These are phyloP conservation scores for Trichosanthes truncata DNA, from an alignment of 306 rosid genomes.

Conservation along the genomic window DNA sequence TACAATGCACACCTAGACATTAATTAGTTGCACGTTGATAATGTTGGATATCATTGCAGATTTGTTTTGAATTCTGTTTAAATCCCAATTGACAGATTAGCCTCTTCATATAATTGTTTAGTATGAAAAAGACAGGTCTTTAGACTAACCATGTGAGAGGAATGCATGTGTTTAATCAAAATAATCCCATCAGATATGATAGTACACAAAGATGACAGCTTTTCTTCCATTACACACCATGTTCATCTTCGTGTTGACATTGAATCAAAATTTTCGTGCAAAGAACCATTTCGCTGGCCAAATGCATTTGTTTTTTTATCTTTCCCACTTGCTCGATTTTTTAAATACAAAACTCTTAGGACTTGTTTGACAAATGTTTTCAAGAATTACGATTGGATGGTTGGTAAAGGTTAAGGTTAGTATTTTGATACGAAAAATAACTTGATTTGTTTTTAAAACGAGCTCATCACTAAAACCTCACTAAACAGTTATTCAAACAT, in stretches of 20 bases:
- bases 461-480: neutral
- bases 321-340: neutral
- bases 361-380: neutral
- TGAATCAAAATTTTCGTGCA: neutral
- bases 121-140: conserved; percentile 10
- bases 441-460: too few relatives aligned
- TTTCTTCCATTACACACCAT: conserved; percentile 61
- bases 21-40: neutral
- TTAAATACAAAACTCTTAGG: neutral
- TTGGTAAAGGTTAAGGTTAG: too few relatives aligned
- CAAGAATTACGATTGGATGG: neutral
- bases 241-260: conserved; percentile 21
- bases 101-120: neutral
- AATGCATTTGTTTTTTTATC: neutral
- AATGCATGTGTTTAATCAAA: conserved; percentile 12
- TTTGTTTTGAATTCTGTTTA: neutral
- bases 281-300: neutral
- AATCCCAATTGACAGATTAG: conserved; percentile 19
- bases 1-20: neutral
- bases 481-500: neutral
- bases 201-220: conserved; percentile 22
- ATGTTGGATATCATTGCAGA: neutral
- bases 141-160: conserved; percentile 23
- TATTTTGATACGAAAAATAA: too few relatives aligned
- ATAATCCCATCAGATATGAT: conserved; percentile 16